Conservation (phyloP, 2,329 filamentous ascomycete genomes). For the Beauveria sp. region DNA sequence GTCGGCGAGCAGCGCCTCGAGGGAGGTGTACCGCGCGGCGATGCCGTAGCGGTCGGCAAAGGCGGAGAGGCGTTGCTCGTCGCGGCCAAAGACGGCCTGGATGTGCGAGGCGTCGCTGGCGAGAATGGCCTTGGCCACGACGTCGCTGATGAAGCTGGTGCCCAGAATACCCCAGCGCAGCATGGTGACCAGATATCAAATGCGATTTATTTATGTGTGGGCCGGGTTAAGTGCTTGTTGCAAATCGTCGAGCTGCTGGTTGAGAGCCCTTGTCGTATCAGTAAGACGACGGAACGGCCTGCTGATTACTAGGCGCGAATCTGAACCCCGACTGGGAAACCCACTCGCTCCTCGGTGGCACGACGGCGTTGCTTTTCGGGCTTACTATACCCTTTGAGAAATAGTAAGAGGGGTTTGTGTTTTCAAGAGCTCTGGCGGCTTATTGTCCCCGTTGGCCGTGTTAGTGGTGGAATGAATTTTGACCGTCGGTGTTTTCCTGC, state of each 20-base stretch:
- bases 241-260: background rate
- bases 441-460: background rate
- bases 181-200: slow-evolving; percentile 9
- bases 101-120: slow-evolving; percentile 17
- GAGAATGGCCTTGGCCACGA: slow-evolving; percentile 18
- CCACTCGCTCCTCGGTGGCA: slow-evolving; percentile 1
- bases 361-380: background rate
- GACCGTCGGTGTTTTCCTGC: background rate
- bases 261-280: background rate
- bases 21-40: slow-evolving; percentile 14
- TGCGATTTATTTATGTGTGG: too few relatives aligned
- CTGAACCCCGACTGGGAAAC: background rate
- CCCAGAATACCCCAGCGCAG: slow-evolving; percentile 22
- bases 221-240: too few relatives aligned
- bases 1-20: slow-evolving; percentile 19
- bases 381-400: background rate
- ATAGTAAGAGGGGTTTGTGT: background rate
- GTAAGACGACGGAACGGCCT: background rate
- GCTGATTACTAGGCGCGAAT: background rate
- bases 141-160: slow-evolving; percentile 23
- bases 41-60: slow-evolving; percentile 21
- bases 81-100: slow-evolving; percentile 21
- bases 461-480: slow-evolving; percentile 5
- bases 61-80: slow-evolving; percentile 17
- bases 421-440: background rate